phyloP scores from a whole-genome alignment of 2,329 filamentous ascomycete species.

The Arthrocladium fulminans region DNA sequence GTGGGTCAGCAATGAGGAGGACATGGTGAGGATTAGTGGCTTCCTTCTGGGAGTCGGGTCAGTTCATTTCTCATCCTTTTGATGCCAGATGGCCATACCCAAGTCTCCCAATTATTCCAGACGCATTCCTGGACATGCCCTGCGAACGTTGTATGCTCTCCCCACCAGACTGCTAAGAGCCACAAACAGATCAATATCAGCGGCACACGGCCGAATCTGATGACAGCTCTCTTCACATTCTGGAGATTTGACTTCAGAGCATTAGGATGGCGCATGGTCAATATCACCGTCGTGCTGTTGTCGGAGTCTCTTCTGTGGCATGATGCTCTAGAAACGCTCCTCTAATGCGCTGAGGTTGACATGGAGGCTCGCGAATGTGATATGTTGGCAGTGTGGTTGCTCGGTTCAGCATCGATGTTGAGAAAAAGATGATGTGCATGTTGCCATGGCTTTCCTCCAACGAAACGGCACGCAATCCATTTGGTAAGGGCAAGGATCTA shows the following conservation, averaged over 20 bases:
- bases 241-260: not conserved
- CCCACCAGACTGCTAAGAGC: conserved; percentile 71
- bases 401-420: too few relatives aligned
- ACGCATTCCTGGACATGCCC: conserved; percentile 61
- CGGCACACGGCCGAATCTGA: conserved; percentile 34
- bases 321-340: not conserved
- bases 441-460: not conserved
- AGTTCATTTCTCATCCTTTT: conserved; percentile 5
- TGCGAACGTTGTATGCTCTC: conserved; percentile 70
- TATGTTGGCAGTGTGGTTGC: not conserved
- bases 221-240: not conserved
- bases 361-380: not conserved
- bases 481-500: too few relatives aligned
- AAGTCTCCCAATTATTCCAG: conserved; percentile 86
- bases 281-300: not conserved
- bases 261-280: not conserved
- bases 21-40: conserved; percentile 74
- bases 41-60: conserved; percentile 51
- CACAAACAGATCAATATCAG: conserved; percentile 64
- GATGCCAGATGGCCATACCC: conserved; percentile 51
- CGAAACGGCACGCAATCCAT: too few relatives aligned
- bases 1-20: conserved; percentile 78
- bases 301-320: not conserved
- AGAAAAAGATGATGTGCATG: not conserved
- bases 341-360: not conserved